phyloP scores from a whole-genome alignment of 2,329 filamentous ascomycete genomes.

The Stagonosporopsis vannaccii region DNA sequence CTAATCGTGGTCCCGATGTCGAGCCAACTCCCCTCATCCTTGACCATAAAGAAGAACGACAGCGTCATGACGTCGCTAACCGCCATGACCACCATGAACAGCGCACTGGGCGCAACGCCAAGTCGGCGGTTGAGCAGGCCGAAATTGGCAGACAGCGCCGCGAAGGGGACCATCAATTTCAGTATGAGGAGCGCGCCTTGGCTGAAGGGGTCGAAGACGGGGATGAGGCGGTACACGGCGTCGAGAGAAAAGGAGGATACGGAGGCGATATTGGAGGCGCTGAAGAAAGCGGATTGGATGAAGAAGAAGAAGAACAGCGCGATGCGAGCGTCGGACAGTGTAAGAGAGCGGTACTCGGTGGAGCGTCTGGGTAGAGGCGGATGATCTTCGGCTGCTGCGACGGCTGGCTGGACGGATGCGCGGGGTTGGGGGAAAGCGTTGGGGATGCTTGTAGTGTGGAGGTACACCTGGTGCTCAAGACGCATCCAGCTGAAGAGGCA shows the following conservation, averaged over 20 bases:
- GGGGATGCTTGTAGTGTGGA: constrained; percentile 41
- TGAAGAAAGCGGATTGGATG: constrained; percentile 95
- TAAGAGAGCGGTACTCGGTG: constrained; percentile 69
- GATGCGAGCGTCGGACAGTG: constrained; percentile 83
- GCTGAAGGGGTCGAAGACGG: constrained; percentile 91
- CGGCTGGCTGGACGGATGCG: constrained; percentile 50
- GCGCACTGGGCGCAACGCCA: constrained; percentile 81
- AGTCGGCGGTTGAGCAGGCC: constrained; percentile 87
- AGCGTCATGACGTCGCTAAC: constrained; percentile 90
- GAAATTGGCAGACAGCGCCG: constrained; percentile 89
- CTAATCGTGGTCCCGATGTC: constrained; percentile 97
- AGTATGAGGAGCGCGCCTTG: constrained; percentile 86
- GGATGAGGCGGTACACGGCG: constrained; percentile 84
- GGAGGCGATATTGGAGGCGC: constrained; percentile 94
- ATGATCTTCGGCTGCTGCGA: constrained; percentile 44
- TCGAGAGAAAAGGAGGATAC: constrained; percentile 93
- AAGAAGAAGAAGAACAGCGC: constrained; percentile 95
- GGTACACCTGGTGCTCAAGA: constrained; percentile 81
- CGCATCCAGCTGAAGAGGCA: constrained; percentile 87
- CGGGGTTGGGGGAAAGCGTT: constrained; percentile 19
- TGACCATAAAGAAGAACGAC: constrained; percentile 97
- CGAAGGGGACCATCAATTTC: constrained; percentile 94
- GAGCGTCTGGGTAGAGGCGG: constrained; percentile 42
- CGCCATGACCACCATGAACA: constrained; percentile 90
- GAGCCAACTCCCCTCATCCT: constrained; percentile 94